Evolutionary conservation across 345 rosid genomes (phyloP), one percentile per base, ranked within the genome.

Genomic region (Gossypium stocksii): DNA sequence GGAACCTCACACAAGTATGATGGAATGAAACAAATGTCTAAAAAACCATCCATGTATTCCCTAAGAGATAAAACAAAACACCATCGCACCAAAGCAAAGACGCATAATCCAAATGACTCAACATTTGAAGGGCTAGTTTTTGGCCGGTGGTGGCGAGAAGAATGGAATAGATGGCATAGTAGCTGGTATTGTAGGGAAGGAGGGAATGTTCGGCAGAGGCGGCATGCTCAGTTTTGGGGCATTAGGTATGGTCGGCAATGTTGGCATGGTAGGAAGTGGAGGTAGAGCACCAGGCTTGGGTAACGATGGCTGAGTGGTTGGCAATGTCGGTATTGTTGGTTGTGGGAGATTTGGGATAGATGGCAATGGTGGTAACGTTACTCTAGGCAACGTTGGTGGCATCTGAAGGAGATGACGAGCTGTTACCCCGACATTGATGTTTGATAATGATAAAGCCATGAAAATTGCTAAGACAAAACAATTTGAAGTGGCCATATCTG

Each of bases 131-230:
- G 76, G 66, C 72, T 72, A 16, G 74, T 29, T 56, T 52, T 70
- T 27, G 78, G 54, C 20, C 20, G 81, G 83, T 20, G 82, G 80
- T 38, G 84, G 87, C 3, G 84, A 68, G 64, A 82, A 46, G 62
- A 79, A 73, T 2, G 80, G 86, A 59, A 83, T 52, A 34, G 84
- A 58, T 13, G 86, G 85, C 41, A 83, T 67, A 17, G 67, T 64
- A 20, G 79, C 74, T 9, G 82, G 79, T 38, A 81, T 59, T 7
- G 77, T 74, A 11, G 84, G 83, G 34, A 78, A 19, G 20, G 76
- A 54, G 2, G 83, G 84, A 16, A 79, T 41, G 77, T 73, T 79
- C 1, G 88, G 78, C 10, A 76, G 45, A 2, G 80, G 76, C 13
- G 84, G 82, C 22, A 76, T 3, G 14, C 73, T 41, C 11, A 74